phyloP scores from a whole-genome alignment of 441 rosid genomes.

The Brassica balearica region DNA sequence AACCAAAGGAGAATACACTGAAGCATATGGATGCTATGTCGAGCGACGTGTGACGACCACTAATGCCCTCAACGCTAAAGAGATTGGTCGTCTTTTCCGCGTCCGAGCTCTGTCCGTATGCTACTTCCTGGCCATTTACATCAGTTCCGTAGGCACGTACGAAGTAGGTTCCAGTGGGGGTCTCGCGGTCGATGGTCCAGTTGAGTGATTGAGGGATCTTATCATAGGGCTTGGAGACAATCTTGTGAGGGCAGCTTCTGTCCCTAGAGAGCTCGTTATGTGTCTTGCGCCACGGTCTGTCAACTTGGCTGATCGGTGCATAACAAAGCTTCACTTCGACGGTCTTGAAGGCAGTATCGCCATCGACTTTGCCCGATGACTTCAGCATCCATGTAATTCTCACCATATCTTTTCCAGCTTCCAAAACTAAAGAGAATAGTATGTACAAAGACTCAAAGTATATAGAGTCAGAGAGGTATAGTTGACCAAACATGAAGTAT shows the following conservation, averaged over 20 bases:
- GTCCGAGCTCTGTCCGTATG: constrained; percentile 44
- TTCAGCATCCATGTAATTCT: constrained; percentile 18
- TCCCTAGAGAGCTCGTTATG: constrained; percentile 43
- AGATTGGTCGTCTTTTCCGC: constrained; percentile 35
- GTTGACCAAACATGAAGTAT: background rate
- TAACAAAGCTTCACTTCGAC: constrained; percentile 45
- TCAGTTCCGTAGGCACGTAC: constrained; percentile 41
- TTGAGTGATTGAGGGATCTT: constrained; percentile 26
- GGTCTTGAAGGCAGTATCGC: constrained; percentile 23
- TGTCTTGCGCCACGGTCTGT: constrained; percentile 51
- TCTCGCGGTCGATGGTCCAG: constrained; percentile 42
- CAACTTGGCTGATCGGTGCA: constrained; percentile 49
- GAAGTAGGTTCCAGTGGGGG: constrained; percentile 49
- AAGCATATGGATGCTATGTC: constrained; percentile 47
- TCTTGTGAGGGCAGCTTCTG: constrained; percentile 44
- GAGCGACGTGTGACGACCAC: constrained; percentile 39
- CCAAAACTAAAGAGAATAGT: constrained; percentile 4
- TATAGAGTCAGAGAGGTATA: background rate
- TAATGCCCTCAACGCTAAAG: constrained; percentile 38
- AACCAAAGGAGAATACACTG: constrained; percentile 45
- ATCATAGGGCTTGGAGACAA: constrained; percentile 36
- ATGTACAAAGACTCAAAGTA: background rate
- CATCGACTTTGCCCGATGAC: background rate
- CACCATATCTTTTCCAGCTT: constrained; percentile 20
- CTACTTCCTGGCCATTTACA: constrained; percentile 37